Percentiles rank a stretch among this genome's conserved stretches.
These are phyloP conservation scores for Heritiera fomes DNA, from an alignment of 345 rosid species.

Conservation along the genomic window DNA sequence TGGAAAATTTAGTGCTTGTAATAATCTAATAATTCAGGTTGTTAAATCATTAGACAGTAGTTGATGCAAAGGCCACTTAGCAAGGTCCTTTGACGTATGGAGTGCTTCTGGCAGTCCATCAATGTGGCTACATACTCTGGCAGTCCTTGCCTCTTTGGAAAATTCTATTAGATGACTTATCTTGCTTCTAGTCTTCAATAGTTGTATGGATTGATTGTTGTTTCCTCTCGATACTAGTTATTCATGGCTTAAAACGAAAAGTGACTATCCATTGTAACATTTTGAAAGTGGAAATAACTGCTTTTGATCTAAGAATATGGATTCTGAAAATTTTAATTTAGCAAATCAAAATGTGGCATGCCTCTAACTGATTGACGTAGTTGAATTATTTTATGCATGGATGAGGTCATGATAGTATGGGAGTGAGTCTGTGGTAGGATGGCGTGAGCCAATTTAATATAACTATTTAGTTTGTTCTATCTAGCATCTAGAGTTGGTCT, in stretches of 20 bases:
- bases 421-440: neutral
- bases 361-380: neutral
- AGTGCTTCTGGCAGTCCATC: neutral
- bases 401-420: neutral
- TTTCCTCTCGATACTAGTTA: neutral
- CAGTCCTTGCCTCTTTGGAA: neutral
- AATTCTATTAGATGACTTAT: neutral
- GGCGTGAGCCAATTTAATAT: neutral
- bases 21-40: neutral
- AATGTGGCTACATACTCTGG: neutral
- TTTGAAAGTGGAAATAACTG: neutral
- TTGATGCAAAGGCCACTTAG: neutral
- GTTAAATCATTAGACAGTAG: neutral
- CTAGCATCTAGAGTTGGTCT: constrained; percentile 4
- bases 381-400: neutral
- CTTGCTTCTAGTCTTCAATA: neutral
- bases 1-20: neutral
- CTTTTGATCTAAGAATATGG: neutral
- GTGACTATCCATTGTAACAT: neutral
- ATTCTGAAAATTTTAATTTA: neutral
- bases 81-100: neutral
- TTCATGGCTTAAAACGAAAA: neutral
- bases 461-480: neutral
- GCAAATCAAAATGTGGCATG: neutral
- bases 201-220: neutral